Conservation (phyloP, 352 stramenopile species). For the Phytophthora hybrid region DNA sequence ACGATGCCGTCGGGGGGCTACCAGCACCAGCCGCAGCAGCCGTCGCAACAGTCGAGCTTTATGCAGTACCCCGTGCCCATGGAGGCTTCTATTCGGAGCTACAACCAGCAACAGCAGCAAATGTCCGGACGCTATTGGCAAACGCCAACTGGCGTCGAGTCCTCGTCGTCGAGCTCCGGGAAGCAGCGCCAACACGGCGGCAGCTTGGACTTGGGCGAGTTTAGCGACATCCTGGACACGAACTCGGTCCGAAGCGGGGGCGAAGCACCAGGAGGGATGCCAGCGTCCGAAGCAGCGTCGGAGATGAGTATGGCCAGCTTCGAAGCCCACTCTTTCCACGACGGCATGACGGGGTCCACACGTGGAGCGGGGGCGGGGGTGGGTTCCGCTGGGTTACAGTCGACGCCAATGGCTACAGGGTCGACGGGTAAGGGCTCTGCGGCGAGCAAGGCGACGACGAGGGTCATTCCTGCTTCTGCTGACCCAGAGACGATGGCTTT, state of each 20-base stretch:
- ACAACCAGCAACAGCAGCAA: conserved; percentile 38
- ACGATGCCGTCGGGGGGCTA: not conserved
- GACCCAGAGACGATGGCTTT: conserved; percentile 18
- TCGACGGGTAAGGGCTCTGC: not conserved
- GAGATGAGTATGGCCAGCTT: conserved; percentile 48
- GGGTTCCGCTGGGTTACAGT: conserved; percentile 5
- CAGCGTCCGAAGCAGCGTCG: conserved; percentile 24
- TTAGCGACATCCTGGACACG: conserved; percentile 50
- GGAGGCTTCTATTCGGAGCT: conserved; percentile 39
- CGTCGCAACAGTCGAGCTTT: conserved; percentile 33
- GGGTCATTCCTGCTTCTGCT: not conserved
- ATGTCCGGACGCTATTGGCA: conserved; percentile 41
- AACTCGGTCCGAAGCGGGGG: conserved; percentile 2
- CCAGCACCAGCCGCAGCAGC: conserved; percentile 4
- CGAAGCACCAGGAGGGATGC: not conserved
- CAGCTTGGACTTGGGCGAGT: conserved; percentile 48
- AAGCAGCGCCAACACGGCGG: conserved; percentile 30
- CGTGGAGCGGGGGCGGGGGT: not conserved
- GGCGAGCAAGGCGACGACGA: conserved; percentile 1
- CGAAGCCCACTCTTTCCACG: conserved; percentile 47
- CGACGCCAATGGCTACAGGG: not conserved
- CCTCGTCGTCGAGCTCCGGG: conserved; percentile 24
- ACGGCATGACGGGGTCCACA: conserved; percentile 24
- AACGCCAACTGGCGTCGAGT: conserved; percentile 15
- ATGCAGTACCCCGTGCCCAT: conserved; percentile 40